A percentile compares a stretch with the other conserved stretches of the same genome.
These are phyloP conservation scores for Scenedesmus sp. DNA, from an alignment of 163 green algal species.

Conservation along the genomic window DNA sequence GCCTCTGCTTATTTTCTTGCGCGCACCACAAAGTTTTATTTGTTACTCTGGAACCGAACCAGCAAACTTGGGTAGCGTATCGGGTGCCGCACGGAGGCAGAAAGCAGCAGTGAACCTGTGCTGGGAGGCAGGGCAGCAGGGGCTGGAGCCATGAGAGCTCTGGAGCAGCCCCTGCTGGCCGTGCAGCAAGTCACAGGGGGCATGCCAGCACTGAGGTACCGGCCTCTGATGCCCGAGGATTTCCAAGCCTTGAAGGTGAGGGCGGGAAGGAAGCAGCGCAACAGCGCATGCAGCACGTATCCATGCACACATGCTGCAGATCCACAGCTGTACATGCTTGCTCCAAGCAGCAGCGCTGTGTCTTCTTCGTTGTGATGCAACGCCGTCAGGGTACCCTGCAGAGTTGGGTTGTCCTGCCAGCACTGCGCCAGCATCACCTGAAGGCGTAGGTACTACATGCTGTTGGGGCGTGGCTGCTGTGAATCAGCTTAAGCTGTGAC, in stretches of 20 bases:
- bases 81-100: neutral
- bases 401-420: neutral
- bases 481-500: neutral
- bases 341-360: neutral
- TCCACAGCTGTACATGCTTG: neutral
- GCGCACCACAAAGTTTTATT: too few species aligned
- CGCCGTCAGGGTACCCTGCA: neutral
- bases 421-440: neutral
- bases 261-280: neutral
- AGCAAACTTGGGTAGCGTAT: neutral
- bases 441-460: neutral
- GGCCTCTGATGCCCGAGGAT: slow-evolving; percentile 39
- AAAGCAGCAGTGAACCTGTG: slow-evolving; percentile 18
- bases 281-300: neutral
- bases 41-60: too few species aligned
- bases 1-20: too few species aligned
- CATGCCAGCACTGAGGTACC: neutral
- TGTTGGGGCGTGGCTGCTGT: neutral
- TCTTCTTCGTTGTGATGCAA: neutral
- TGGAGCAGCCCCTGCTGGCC: slow-evolving; percentile 31
- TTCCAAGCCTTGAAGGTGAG: slow-evolving; percentile 41
- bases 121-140: neutral
- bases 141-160: slow-evolving; percentile 5
- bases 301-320: neutral
- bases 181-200: neutral